These are phyloP conservation scores for Aegilops speltoides DNA, from an alignment of 176 grass and related monocot species.

Conservation along the genomic window DNA sequence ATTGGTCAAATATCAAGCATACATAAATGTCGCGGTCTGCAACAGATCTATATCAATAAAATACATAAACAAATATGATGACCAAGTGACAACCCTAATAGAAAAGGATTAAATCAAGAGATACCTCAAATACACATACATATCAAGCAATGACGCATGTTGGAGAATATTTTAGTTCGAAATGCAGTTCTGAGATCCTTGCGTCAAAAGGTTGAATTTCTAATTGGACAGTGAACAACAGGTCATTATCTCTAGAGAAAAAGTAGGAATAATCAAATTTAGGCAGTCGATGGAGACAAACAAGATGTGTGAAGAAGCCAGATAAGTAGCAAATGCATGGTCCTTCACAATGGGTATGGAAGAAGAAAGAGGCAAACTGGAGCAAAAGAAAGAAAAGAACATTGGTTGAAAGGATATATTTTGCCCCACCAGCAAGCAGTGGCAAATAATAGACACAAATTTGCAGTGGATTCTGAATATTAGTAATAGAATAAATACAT, in stretches of 20 bases:
- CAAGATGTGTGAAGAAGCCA: neutral
- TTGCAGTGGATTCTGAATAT: neutral
- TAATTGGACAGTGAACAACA: too few species aligned
- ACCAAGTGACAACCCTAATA: neutral
- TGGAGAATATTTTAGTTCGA: constrained; percentile 33
- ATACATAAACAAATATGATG: neutral
- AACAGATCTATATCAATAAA: neutral
- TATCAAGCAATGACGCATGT: neutral
- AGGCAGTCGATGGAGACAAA: neutral
- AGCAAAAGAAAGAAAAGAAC: neutral
- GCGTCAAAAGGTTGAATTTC: neutral
- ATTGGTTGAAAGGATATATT: neutral
- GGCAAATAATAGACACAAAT: too few species aligned
- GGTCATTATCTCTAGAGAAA: neutral
- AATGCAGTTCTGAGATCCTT: neutral
- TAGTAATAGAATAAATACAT: neutral
- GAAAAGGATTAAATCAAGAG: constrained; percentile 10
- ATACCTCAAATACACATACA: constrained; percentile 26
- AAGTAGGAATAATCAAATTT: neutral
- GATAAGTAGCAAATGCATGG: neutral
- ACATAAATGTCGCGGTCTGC: constrained; percentile 12
- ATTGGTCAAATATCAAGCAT: neutral
- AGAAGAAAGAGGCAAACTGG: neutral
- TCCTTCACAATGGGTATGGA: constrained; percentile 22
- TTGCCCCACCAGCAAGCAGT: neutral